Evolutionary conservation across 148 eudicot species (phyloP).

Genomic region (Pharnaceum exiguum): DNA sequence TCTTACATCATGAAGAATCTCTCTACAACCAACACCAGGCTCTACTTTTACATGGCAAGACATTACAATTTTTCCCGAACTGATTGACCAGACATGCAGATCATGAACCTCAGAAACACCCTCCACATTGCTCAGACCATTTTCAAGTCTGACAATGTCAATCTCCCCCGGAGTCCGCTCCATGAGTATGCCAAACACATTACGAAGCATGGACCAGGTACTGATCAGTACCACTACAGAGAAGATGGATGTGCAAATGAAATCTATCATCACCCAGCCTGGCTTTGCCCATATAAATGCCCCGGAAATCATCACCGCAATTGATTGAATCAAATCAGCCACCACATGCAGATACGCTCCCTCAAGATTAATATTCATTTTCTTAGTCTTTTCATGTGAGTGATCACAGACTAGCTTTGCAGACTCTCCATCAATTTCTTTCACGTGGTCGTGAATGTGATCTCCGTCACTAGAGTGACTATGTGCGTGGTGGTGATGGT

Average conservation of each 20-base stretch:
- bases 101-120: slow-evolving; percentile 62
- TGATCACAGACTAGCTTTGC: slow-evolving; percentile 19
- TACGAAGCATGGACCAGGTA: slow-evolving; percentile 44
- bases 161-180: slow-evolving; percentile 57
- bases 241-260: slow-evolving; percentile 55
- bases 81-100: slow-evolving; percentile 67
- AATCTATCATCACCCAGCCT: slow-evolving; percentile 53
- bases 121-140: slow-evolving; percentile 30
- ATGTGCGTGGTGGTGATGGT: slow-evolving; percentile 22
- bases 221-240: slow-evolving; percentile 36
- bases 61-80: slow-evolving; percentile 44
- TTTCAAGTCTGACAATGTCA: slow-evolving; percentile 39
- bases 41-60: slow-evolving; percentile 51
- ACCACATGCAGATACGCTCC: slow-evolving; percentile 67
- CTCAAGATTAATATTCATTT: slow-evolving; percentile 47
- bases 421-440: slow-evolving; percentile 11
- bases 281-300: slow-evolving; percentile 48
- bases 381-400: slow-evolving; percentile 7
- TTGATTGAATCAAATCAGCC: slow-evolving; percentile 48
- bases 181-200: slow-evolving; percentile 40
- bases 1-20: slow-evolving; percentile 28
- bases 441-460: slow-evolving; percentile 11
- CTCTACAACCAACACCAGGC: slow-evolving; percentile 28
- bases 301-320: slow-evolving; percentile 62
- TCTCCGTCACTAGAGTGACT: slow-evolving; percentile 7